These are phyloP conservation scores for Colletotrichum limetticola DNA, from an alignment of 2,329 filamentous ascomycete species.

Conservation along the genomic window DNA sequence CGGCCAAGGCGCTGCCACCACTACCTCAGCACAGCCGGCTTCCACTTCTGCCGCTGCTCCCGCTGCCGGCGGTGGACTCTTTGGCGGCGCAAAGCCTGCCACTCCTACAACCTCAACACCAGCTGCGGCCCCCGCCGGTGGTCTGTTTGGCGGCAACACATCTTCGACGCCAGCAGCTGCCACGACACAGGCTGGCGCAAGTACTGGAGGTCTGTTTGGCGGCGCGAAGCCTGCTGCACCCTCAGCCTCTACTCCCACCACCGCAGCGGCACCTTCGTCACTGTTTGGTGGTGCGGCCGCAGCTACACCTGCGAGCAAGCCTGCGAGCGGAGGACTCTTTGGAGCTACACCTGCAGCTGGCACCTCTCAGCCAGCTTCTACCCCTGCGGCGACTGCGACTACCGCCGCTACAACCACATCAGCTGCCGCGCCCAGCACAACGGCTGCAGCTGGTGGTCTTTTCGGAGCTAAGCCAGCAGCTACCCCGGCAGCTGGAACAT, in stretches of 20 bases:
- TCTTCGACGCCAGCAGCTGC: slow-evolving; percentile 47
- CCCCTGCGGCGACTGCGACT: slow-evolving; percentile 44
- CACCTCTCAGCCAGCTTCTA: slow-evolving; percentile 43
- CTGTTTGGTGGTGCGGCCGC: slow-evolving; percentile 48
- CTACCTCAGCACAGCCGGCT: slow-evolving; percentile 41
- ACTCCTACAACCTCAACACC: slow-evolving; percentile 42
- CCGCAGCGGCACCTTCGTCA: slow-evolving; percentile 41
- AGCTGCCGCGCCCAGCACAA: slow-evolving; percentile 42
- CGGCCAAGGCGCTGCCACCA: slow-evolving; percentile 31
- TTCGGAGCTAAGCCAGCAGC: slow-evolving; percentile 47
- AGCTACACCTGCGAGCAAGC: slow-evolving; percentile 46
- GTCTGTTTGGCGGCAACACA: slow-evolving; percentile 55
- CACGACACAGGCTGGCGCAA: slow-evolving; percentile 39
- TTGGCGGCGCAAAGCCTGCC: slow-evolving; percentile 53
- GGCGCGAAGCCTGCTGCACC: slow-evolving; percentile 38
- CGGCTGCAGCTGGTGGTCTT: slow-evolving; percentile 44
- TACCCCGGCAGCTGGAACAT: slow-evolving; percentile 39
- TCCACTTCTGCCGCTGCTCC: slow-evolving; percentile 38
- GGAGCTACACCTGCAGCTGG: slow-evolving; percentile 43
- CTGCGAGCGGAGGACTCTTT: slow-evolving; percentile 44
- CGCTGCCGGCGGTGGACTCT: slow-evolving; percentile 42
- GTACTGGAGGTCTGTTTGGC: slow-evolving; percentile 41
- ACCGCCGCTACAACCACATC: slow-evolving; percentile 41
- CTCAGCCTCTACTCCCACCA: slow-evolving; percentile 43
- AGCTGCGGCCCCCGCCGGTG: slow-evolving; percentile 35